phyloP scores from a whole-genome alignment of 2,329 filamentous ascomycete species.

The Dothideomycetes sp. region DNA sequence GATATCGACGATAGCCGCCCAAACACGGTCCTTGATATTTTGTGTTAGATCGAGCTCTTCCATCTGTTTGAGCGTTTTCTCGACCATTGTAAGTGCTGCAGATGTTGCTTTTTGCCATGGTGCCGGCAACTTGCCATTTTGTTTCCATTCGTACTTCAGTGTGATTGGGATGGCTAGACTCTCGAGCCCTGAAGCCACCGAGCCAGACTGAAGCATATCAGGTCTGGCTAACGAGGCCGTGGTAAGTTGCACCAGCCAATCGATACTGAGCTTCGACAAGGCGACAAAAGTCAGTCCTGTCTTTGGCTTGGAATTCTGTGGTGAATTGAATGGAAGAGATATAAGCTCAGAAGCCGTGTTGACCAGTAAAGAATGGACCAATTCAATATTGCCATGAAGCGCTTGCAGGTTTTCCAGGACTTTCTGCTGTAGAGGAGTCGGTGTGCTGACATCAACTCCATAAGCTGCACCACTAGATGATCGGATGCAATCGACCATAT shows the following conservation, averaged over 20 bases:
- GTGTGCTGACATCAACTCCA: slow-evolving; percentile 61
- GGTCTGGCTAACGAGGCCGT: slow-evolving; percentile 49
- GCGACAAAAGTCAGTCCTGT: slow-evolving; percentile 74
- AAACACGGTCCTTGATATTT: slow-evolving; percentile 10
- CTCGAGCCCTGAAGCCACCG: slow-evolving; percentile 55
- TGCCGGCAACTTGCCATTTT: slow-evolving; percentile 58
- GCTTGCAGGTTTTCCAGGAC: slow-evolving; percentile 59
- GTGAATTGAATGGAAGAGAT: slow-evolving; percentile 54
- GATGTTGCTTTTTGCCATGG: slow-evolving; percentile 76
- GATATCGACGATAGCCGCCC: slow-evolving; percentile 48
- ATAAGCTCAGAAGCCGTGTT: slow-evolving; percentile 61
- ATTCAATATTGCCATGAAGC: slow-evolving; percentile 56
- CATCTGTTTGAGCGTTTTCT: slow-evolving; percentile 20
- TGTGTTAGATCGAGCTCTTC: slow-evolving; percentile 19
- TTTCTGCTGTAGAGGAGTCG: slow-evolving; percentile 63
- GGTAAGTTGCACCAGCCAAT: slow-evolving; percentile 54
- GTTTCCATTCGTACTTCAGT: slow-evolving; percentile 71
- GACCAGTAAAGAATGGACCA: slow-evolving; percentile 60
- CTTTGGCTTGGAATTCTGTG: slow-evolving; percentile 18
- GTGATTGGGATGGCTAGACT: slow-evolving; percentile 61
- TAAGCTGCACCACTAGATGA: slow-evolving; percentile 60
- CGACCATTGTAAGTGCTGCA: slow-evolving; percentile 54
- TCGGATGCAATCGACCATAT: slow-evolving; percentile 63
- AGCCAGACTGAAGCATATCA: slow-evolving; percentile 62
- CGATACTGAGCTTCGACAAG: slow-evolving; percentile 74